Evolutionary conservation across 345 rosid genomes (phyloP), one percentile per base, ranked within the genome.

Genomic region (Clausena lansium): DNA sequence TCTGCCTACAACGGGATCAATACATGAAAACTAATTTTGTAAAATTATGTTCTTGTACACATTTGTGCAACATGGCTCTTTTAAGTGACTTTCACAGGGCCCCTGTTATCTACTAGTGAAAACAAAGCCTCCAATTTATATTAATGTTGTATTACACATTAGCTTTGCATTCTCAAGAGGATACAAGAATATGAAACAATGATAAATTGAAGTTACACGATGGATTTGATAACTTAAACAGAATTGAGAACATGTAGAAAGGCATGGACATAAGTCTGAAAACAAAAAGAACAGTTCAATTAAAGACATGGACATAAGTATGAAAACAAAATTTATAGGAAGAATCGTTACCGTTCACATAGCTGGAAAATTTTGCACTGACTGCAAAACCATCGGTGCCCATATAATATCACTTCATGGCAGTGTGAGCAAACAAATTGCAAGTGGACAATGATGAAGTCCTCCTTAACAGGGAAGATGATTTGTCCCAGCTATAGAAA

Each of bases 311-410:
- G 22, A 6, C 8, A 39, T 19, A 2, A 36, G 54, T 25, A 22
- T 17, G 61, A 54, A 59, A 32, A 52, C 1, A 20, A 38, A 9
- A 25, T 33, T 17, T 30, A 64, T 1, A 55, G 65, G 63, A 24
- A 77, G 25, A 79, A 35, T 35, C 8, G 28, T 75, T 78, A 91
- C 94, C 87, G 87, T 77, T 84, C 87, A 83, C 97, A 94, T n/a
- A 91, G 74, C 55, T 91, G 91, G 81, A 87, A 85, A 68, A 83
- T 82, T 80, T 91, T 88, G 83, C 98, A 91, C 54, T 78, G 86
- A n/a, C 47, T 28, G 77, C 95, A 94, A 76, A 64, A 61, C 97
- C 97, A 92, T 50, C 89, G 85, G 65, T 70, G 65, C 71, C 91
- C 87, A 15, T 85, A 82, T 71, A 91, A 54, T 81, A 94, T 88